Base-by-base conservation (phyloP, 768 basidiomycete species). In the Mycena metata region DNA sequence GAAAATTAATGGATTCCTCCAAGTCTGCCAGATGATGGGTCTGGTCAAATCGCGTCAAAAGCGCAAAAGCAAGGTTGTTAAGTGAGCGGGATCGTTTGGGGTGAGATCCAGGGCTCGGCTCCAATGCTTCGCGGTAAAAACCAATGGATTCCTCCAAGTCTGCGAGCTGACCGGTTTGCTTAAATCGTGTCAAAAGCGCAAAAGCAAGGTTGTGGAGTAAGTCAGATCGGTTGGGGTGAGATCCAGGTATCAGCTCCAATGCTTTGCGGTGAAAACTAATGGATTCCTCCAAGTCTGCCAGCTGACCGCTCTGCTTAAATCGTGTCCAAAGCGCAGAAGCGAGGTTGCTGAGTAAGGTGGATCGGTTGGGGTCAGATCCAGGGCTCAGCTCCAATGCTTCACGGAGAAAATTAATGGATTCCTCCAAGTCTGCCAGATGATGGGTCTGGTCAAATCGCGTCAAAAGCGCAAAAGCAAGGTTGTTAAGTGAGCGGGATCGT, bases 401-500 rank as follows among this genome's bases (percentile, higher is more conserved):
- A n/a, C n/a, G n/a, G n/a, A n/a, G n/a, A n/a, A n/a, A n/a, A n/a
- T n/a, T n/a, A n/a, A n/a, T n/a, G n/a, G n/a, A n/a, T n/a, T n/a
- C n/a, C n/a, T n/a, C n/a, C n/a, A n/a, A n/a, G n/a, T n/a, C n/a
- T n/a, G n/a, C n/a, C n/a, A n/a, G n/a, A n/a, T n/a, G n/a, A n/a
- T n/a, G n/a, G n/a, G n/a, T n/a, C n/a, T n/a, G n/a, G n/a, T n/a
- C 43, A 51, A 60, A 66, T 66, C 65, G 65, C 35, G 45, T 66
- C 24, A 16, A 26, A 54, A 35, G 16, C 19, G 8, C 33, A 54
- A 54, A 35, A 26, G 52, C 52, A 16, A 55, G 52, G 36, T 39
- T 55, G 52, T 55, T 55, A 33, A 55, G 30, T 39, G 52, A 39
- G 30, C 3, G 6, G 12, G 30, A 55, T 55, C 35, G 52, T 35